Evolutionary conservation across 1,284 basidiomycete genomes (phyloP).

Genomic region (Apiotrichum brassicae): DNA sequence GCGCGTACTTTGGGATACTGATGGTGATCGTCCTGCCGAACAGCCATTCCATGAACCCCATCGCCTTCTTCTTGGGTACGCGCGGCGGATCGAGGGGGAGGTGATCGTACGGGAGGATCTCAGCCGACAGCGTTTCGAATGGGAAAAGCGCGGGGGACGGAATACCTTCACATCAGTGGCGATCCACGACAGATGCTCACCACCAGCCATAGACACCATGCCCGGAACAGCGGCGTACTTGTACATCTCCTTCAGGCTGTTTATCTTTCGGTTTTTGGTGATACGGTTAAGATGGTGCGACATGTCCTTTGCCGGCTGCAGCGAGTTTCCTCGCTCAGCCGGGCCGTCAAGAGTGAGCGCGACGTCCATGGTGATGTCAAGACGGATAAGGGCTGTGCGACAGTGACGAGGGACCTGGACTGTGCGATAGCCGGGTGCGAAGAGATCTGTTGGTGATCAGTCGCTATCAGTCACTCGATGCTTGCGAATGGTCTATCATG

Average conservation of each 20-base stretch:
- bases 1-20: slow-evolving; percentile 55
- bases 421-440: too few species aligned
- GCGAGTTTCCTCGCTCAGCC: not conserved
- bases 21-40: slow-evolving; percentile 52
- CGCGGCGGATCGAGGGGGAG: slow-evolving; percentile 54
- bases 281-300: slow-evolving; percentile 57
- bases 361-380: not conserved
- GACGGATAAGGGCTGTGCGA: not conserved
- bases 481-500: too few species aligned
- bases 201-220: slow-evolving; percentile 23
- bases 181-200: not conserved
- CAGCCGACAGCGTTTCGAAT: slow-evolving; percentile 45
- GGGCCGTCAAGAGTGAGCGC: not conserved
- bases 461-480: too few species aligned
- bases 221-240: slow-evolving; percentile 34
- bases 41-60: slow-evolving; percentile 57
- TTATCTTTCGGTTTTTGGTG: slow-evolving; percentile 53
- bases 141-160: slow-evolving; percentile 49
- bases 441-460: too few species aligned
- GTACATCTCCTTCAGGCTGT: slow-evolving; percentile 57
- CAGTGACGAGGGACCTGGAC: too few species aligned
- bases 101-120: slow-evolving; percentile 32
- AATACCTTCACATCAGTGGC: slow-evolving; percentile 22
- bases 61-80: slow-evolving; percentile 26
- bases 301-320: slow-evolving; percentile 53